phyloP scores from a whole-genome alignment of 2,329 filamentous ascomycete genomes.

The Periconia sp. region DNA sequence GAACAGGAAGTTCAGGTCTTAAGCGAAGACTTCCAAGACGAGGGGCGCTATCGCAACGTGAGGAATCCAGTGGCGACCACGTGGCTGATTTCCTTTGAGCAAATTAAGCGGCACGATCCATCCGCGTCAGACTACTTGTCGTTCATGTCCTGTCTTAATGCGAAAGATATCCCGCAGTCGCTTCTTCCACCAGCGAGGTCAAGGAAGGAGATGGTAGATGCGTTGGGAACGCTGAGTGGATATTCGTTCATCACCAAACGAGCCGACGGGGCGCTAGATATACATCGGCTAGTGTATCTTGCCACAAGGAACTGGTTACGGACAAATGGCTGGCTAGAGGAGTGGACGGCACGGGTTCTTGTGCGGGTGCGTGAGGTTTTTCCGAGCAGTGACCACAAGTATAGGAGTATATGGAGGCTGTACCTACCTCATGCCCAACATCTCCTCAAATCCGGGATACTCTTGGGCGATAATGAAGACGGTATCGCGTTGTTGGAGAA shows the following conservation, averaged over 20 bases:
- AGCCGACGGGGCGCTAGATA: neutral
- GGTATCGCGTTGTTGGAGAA: neutral
- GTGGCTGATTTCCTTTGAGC: too few species aligned
- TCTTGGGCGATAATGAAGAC: neutral
- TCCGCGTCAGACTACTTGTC: conserved; percentile 41
- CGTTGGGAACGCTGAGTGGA: conserved; percentile 37
- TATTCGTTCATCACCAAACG: conserved; percentile 36
- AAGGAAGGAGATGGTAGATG: conserved; percentile 22
- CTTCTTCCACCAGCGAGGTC: conserved; percentile 30
- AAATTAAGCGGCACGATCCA: conserved; percentile 12
- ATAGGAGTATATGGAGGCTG: conserved; percentile 14
- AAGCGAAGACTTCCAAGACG: conserved; percentile 39
- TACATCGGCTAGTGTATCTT: conserved; percentile 22
- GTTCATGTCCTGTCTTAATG: conserved; percentile 40
- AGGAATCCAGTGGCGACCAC: conserved; percentile 43
- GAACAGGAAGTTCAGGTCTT: conserved; percentile 32
- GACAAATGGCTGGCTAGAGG: conserved; percentile 1
- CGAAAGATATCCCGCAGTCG: conserved; percentile 37
- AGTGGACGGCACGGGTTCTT: conserved; percentile 7
- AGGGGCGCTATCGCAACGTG: conserved; percentile 29
- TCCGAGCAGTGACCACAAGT: conserved; percentile 13
- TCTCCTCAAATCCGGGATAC: conserved; percentile 10
- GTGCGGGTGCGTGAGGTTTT: conserved; percentile 15
- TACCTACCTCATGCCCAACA: conserved; percentile 19
- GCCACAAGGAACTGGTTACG: conserved; percentile 20